Evolutionary conservation across 306 rosid genomes (phyloP), one percentile per base, ranked within the genome.

Genomic region (Gynostemma pentaphyllum): DNA sequence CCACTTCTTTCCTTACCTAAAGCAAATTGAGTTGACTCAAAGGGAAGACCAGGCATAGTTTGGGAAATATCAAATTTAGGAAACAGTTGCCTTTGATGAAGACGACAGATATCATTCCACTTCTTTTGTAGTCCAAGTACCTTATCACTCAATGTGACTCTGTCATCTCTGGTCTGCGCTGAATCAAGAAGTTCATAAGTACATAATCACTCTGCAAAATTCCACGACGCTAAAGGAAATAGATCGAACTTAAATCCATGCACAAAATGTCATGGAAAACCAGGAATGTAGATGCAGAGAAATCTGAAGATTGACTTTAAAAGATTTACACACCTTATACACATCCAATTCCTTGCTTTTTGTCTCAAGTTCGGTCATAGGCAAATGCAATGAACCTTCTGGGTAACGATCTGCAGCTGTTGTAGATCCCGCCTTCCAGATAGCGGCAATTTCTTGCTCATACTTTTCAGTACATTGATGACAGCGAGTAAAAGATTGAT

Each of bases 151-250:
- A 55, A 52, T 62, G 73, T 78, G 21, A 78, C 66, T 60, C 45
- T 55, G 41, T 81, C 95, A 48, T 79, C 94, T 67, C 62, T 71
- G 59, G 80, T 66, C 96, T 92, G 99, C 95, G 81, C 82, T 79
- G 75, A 79, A 85, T 72, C 64, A 84, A 53, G 67, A 71, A 72
- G 76, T 70, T 77, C 75, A 71, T 74, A 78, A 71, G 71, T 68
- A 70, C 55, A 57, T 65, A 50, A 18, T 66, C 18, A 36, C 64
- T 59, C 18, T 28, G 46, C 19, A 10, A 15, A 18, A 56, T 30
- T 32, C 45, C 10, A 37, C 46, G 2, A 37, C 46, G 28, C 12
- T 2, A 52, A n/a, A n/a, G n/a, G n/a, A n/a, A n/a, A n/a, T n/a
- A n/a, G n/a, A n/a, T n/a, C n/a, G n/a, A n/a, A n/a, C n/a, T n/a